A percentile compares a stretch with the other conserved stretches of the same genome.
These are phyloP conservation scores for Butyriboletus loyo DNA, from an alignment of 768 basidiomycete species.

Conservation along the genomic window DNA sequence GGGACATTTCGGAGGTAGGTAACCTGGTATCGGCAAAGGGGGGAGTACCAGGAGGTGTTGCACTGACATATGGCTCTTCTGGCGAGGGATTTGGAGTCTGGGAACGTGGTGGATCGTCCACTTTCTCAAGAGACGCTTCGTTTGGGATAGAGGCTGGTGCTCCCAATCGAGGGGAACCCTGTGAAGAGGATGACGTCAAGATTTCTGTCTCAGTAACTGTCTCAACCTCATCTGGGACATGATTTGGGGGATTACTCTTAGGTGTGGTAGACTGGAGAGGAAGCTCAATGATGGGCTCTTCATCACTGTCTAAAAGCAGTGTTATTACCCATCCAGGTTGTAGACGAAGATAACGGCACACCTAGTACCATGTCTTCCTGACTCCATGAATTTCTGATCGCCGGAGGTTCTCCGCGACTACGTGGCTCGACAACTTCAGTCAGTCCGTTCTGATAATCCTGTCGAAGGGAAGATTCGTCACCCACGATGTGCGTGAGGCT, in stretches of 20 bases:
- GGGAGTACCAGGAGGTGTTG: slow-evolving; percentile 28
- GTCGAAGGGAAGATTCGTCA: slow-evolving; percentile 24
- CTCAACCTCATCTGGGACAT: slow-evolving; percentile 14
- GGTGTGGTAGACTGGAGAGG: slow-evolving; percentile 28
- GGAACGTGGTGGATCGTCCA: slow-evolving; percentile 16
- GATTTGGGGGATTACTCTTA: slow-evolving; percentile 16
- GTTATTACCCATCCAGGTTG: not conserved
- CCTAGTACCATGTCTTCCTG: slow-evolving; percentile 21
- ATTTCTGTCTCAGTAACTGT: slow-evolving; percentile 29
- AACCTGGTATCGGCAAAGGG: slow-evolving; percentile 6
- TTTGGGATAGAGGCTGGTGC: slow-evolving; percentile 2
- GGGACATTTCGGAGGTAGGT: slow-evolving; percentile 3
- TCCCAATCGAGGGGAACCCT: slow-evolving; percentile 15
- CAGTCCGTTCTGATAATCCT: slow-evolving; percentile 24
- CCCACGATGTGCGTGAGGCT: slow-evolving; percentile 23
- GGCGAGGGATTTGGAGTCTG: not conserved
- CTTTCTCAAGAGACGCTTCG: slow-evolving; percentile 17
- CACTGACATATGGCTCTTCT: slow-evolving; percentile 10
- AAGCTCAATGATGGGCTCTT: slow-evolving; percentile 27
- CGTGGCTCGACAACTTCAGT: slow-evolving; percentile 29
- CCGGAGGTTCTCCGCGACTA: slow-evolving; percentile 22
- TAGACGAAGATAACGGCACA: slow-evolving; percentile 6
- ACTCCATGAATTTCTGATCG: slow-evolving; percentile 6
- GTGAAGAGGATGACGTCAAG: slow-evolving; percentile 22
- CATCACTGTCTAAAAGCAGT: slow-evolving; percentile 36